Evolutionary conservation across 2,329 filamentous ascomycete species (phyloP), one percentile per base, ranked within the genome.

Genomic region (Aspergillus niger): DNA sequence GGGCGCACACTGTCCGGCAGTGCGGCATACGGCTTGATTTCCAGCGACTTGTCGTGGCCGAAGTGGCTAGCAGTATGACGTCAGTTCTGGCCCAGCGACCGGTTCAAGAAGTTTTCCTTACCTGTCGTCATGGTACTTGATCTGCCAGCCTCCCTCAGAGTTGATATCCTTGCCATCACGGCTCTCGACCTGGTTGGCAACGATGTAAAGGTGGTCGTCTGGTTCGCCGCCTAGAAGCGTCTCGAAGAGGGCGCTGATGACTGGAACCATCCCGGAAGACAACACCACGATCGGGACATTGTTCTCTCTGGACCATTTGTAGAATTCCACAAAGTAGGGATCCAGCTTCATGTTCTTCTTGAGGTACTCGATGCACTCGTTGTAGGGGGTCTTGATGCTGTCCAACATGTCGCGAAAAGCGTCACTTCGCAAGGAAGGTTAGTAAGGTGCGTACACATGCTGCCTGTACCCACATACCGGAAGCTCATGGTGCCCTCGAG

Each of bases 41-140:
- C 91, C 57, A 94, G 82, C 26, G 89, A 93, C 85, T 99, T 99
- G 83, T 99, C 94, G 74, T 99, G 95, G n/a, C 95, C 95, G 70
- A 96, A 96, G 60, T 88, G 84, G 72, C 90, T 91, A 63, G 28
- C 55, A 61, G 55, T 32, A 26, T 48, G 6, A 55, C 53, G 30
- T 56, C 17, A 60, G 60, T 26, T 11, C 17, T 39, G 22, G 24
- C n/a, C 51, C 15, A 44, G 11, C 71, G 22, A 30, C 13, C 20
- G 20, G 24, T 17, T 17, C 26, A n/a, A 10, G 53, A n/a, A 11
- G 10, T 13, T 36, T 13, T 26, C n/a, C 77, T 72, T 72, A 89
- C 86, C 86, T 92, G 63, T 94, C 91, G 74, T 99, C 93, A 72
- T 92, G 92, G 79, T 89, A 99, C 60, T 86, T 82, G 69, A 99